Percentiles rank a stretch among this genome's conserved stretches.
These are phyloP conservation scores for Trapa incisa DNA, from an alignment of 345 rosid species.

Conservation along the genomic window DNA sequence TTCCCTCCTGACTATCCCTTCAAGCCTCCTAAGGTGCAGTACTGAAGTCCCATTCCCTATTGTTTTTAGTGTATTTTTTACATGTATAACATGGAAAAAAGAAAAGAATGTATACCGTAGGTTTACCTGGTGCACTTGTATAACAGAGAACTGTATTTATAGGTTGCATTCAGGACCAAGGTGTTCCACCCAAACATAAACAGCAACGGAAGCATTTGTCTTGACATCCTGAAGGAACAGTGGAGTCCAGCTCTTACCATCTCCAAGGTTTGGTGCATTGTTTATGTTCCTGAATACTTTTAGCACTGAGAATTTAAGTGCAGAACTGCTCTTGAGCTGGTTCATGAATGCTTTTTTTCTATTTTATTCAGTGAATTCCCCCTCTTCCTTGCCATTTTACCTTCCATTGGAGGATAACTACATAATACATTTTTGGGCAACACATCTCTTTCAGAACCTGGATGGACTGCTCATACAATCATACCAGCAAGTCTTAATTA, in stretches of 20 bases:
- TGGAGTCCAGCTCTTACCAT: constrained; percentile 10
- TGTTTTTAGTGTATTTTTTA: too few relatives aligned
- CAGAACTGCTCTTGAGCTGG: not conserved
- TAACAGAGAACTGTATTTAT: not conserved
- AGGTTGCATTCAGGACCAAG: constrained; percentile 5
- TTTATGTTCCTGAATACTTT: not conserved
- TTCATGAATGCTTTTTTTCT: not conserved
- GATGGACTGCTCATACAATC: too few relatives aligned
- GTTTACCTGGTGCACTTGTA: too few relatives aligned
- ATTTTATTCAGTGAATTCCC: not conserved
- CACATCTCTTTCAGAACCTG: too few relatives aligned
- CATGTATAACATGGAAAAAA: too few relatives aligned
- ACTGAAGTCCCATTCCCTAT: too few relatives aligned
- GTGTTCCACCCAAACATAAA: constrained; percentile 10
- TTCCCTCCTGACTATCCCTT: constrained; percentile 6
- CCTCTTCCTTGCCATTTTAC: not conserved
- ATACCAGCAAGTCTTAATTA: too few relatives aligned
- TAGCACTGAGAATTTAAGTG: not conserved
- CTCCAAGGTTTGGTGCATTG: constrained; percentile 1
- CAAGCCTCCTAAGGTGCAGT: constrained; percentile 5
- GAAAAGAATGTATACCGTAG: too few relatives aligned
- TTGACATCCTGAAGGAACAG: constrained; percentile 7
- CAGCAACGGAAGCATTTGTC: constrained; percentile 8
- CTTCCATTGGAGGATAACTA: not conserved
- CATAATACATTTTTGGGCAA: not conserved